Evolutionary conservation across 1,284 basidiomycete species (phyloP).

Genomic region (Ganoderma lucidum): DNA sequence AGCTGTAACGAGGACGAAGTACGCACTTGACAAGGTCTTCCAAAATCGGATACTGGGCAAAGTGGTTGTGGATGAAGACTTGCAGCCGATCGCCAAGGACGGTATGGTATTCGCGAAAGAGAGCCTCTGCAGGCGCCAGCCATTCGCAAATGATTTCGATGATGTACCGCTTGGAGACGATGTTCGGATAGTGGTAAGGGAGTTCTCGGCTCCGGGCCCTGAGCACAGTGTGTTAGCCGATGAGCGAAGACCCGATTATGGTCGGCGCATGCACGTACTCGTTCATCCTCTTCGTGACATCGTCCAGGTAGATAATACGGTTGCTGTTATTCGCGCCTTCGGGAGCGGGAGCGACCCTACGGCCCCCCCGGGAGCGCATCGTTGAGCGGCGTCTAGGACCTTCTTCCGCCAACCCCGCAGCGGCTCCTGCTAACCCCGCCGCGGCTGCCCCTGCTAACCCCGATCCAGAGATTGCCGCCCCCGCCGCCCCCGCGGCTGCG

Average conservation of each 20-base stretch:
- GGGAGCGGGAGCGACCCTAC: background rate
- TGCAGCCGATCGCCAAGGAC: slow-evolving; percentile 51
- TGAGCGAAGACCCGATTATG: background rate
- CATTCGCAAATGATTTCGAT: slow-evolving; percentile 54
- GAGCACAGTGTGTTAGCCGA: background rate
- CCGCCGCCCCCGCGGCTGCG: background rate
- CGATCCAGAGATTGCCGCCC: background rate
- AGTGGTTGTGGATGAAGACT: slow-evolving; percentile 27
- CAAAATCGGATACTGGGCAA: background rate
- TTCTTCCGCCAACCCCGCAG: background rate
- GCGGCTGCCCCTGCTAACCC: background rate
- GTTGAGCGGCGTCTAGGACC: background rate
- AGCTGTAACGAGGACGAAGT: background rate
- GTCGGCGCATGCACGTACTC: slow-evolving; percentile 46
- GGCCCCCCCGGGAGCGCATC: background rate
- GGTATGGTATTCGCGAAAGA: slow-evolving; percentile 56
- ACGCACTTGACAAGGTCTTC: background rate
- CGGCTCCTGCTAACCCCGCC: background rate
- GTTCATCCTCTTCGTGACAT: slow-evolving; percentile 57
- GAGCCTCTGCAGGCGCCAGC: slow-evolving; percentile 52
- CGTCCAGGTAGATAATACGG: slow-evolving; percentile 58
- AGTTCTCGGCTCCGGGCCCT: slow-evolving; percentile 76
- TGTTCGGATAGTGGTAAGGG: slow-evolving; percentile 71
- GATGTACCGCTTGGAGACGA: slow-evolving; percentile 63
- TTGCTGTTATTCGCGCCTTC: slow-evolving; percentile 19